Base-by-base conservation (phyloP, 768 basidiomycete species). In the Neoboletus subvelutipes region DNA sequence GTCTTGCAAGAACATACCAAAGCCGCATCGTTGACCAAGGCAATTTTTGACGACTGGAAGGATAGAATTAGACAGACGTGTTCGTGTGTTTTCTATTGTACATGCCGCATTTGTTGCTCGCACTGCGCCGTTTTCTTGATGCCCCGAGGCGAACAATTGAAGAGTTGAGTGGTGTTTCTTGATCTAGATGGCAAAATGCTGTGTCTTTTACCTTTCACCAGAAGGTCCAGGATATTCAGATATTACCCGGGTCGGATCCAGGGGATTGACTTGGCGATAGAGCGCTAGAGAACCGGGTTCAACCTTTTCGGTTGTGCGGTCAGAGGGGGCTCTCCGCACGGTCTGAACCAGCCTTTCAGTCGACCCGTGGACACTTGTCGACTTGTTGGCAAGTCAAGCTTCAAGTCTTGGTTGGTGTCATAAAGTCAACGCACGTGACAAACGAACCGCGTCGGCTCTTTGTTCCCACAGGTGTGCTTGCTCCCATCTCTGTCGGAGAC, bases 381-480 rank as follows among this genome's bases (percentile, higher is more conserved):
- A 33, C 20, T 20, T 33, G 46, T 22, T 33, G 46, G 28, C 29
- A 13, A 31, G 45, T n/a, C n/a, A 13, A 9, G 5, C 28, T 28
- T 28, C 28, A 28, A 28, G 5, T 5, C 5, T 28, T 28, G 10
- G 17, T 28, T 15, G 26, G 13, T 47, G 45, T 7, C 42, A 34
- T 37, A n/a, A 71, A 71, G 42, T 71, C 66, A 71, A 70, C 58
- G 28, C 70, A 73, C 70, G 70, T 71, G 70, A 71, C 60, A 65
- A 69, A 48, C 46, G 69, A 71, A 71, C 70, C 70, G 69, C 65
- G 69, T 65, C 57, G 26, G 49, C 45, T 42, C 43, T 57, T 55
- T 54, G 57, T 57, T 63, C 60, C 58, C 67, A 66, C 59, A 60
- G 24, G 36, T 52, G 49, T 7, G 22, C 39, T 49, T 46, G 26